Percentiles rank a stretch among this genome's conserved stretches.
These are phyloP conservation scores for Crithidia bombi DNA, from an alignment of 208 protist species.

Conservation along the genomic window DNA sequence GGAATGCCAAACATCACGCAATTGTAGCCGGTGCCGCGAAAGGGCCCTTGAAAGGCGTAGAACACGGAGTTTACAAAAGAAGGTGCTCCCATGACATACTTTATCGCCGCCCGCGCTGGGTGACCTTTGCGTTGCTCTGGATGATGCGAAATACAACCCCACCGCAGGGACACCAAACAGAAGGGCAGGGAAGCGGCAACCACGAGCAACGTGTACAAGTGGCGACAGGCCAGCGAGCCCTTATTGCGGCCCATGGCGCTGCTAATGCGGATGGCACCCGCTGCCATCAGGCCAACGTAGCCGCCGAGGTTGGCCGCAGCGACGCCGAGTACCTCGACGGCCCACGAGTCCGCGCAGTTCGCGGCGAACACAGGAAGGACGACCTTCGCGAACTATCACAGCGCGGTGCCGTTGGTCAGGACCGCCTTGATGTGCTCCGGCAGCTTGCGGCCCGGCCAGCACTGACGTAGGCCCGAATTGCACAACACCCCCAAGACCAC, in stretches of 20 bases:
- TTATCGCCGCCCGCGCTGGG: constrained; percentile 17
- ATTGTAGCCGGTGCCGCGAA: constrained; percentile 38
- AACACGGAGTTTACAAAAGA: constrained; percentile 39
- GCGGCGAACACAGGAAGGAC: constrained; percentile 32
- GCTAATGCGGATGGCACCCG: constrained; percentile 33
- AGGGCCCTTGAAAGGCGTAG: constrained; percentile 36
- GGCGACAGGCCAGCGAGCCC: constrained; percentile 29
- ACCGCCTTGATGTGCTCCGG: constrained; percentile 21
- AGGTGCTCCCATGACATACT: constrained; percentile 13
- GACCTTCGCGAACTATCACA: constrained; percentile 27
- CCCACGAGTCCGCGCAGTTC: constrained; percentile 46
- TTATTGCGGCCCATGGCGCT: constrained; percentile 36
- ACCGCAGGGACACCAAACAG: not conserved
- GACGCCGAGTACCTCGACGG: constrained; percentile 37
- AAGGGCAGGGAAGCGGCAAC: not conserved
- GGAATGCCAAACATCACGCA: constrained; percentile 17
- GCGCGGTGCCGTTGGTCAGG: constrained; percentile 11
- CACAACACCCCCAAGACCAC: constrained; percentile 1
- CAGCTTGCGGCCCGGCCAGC: constrained; percentile 21
- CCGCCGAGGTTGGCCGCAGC: constrained; percentile 36
- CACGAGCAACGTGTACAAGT: constrained; percentile 19
- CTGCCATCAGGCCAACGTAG: constrained; percentile 26
- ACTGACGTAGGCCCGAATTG: constrained; percentile 28
- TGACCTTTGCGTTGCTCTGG: constrained; percentile 34
- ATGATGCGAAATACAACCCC: constrained; percentile 15